A percentile compares a stretch with the other conserved stretches of the same genome.
These are phyloP conservation scores for Earliella scabrosa DNA, from an alignment of 1,284 basidiomycete genomes.

Conservation along the genomic window DNA sequence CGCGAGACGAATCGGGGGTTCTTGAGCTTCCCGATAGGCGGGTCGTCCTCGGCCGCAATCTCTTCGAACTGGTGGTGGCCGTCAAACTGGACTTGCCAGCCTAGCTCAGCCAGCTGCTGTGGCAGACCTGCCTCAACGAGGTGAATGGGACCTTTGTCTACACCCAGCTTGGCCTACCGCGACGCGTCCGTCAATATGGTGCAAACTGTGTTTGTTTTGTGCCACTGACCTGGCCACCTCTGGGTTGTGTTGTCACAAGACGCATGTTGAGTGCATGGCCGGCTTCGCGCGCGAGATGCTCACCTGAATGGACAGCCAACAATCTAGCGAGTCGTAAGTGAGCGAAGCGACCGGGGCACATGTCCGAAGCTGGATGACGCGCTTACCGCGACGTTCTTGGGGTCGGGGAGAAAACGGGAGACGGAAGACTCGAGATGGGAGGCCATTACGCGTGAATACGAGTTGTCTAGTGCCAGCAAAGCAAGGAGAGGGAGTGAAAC, in stretches of 20 bases:
- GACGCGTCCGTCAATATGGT: constrained; percentile 13
- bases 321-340: constrained; percentile 54
- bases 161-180: constrained; percentile 73
- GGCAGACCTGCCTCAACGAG: constrained; percentile 86
- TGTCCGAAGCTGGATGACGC: constrained; percentile 1
- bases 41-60: constrained; percentile 68
- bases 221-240: constrained; percentile 57
- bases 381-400: constrained; percentile 71
- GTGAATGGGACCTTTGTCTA: constrained; percentile 90
- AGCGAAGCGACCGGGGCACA: constrained; percentile 6
- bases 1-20: constrained; percentile 86
- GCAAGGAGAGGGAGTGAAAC: background rate
- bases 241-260: constrained; percentile 30
- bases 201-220: background rate
- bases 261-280: constrained; percentile 2
- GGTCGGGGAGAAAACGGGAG: constrained; percentile 61
- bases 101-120: constrained; percentile 77
- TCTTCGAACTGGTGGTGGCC: constrained; percentile 90
- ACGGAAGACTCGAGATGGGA: constrained; percentile 26
- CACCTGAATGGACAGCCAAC: constrained; percentile 80
- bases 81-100: constrained; percentile 90
- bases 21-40: constrained; percentile 87
- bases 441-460: constrained; percentile 15
- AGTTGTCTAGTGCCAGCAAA: background rate
- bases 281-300: constrained; percentile 20